These are phyloP conservation scores for Basipetospora chlamydospora DNA, from an alignment of 2,329 filamentous ascomycete species.

Conservation along the genomic window DNA sequence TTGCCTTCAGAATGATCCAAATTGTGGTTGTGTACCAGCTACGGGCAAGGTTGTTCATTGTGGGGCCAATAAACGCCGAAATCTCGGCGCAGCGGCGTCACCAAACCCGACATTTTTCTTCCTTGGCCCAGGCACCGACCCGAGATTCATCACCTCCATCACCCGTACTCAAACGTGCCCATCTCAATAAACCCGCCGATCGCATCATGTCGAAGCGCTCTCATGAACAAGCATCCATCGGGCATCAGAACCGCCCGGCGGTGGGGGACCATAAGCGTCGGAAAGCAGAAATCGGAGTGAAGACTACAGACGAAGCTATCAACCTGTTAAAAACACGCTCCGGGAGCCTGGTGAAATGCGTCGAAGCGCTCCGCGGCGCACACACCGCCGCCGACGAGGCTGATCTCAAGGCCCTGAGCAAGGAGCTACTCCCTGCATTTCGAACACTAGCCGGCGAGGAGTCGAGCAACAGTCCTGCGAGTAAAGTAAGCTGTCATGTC, in stretches of 20 bases:
- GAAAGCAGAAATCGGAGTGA: neutral
- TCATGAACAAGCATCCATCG: conserved; percentile 5
- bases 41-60: no score
- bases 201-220: conserved; percentile 8
- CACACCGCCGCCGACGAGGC: conserved; percentile 10
- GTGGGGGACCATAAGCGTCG: conserved; percentile 6
- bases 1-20: no score
- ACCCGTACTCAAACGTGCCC: neutral
- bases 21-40: no score
- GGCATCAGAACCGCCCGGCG: neutral
- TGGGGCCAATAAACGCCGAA: no score
- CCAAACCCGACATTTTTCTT: neutral
- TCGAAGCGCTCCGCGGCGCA: conserved; percentile 18
- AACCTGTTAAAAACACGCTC: conserved; percentile 18
- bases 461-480: neutral
- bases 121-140: no score
- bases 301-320: conserved; percentile 13
- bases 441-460: conserved; percentile 7
- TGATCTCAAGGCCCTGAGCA: conserved; percentile 10
- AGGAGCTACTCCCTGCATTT: conserved; percentile 16
- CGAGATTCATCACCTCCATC: no score
- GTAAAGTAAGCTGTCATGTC: no score
- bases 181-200: neutral
- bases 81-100: no score
- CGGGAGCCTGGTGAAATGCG: conserved; percentile 23